A percentile compares a stretch with the other conserved stretches of the same genome.
Conservation (phyloP, 2,329 filamentous ascomycete genomes). For the Penicillium sp. region DNA sequence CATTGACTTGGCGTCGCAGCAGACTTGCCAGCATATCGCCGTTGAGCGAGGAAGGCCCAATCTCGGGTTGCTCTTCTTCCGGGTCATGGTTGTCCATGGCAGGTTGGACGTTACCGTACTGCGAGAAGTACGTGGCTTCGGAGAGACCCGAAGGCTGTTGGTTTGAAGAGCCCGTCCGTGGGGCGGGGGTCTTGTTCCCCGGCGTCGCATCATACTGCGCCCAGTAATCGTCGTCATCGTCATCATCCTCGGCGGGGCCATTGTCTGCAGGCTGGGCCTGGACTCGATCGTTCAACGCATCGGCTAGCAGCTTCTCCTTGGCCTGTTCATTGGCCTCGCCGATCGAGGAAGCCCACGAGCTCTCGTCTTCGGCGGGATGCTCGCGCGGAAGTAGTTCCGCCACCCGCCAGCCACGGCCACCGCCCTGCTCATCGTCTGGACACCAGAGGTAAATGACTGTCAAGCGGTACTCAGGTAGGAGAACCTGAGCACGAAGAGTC, state of each 20-base stretch:
- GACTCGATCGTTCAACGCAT: conserved; percentile 41
- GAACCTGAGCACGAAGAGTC: conserved; percentile 60
- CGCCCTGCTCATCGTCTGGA: conserved; percentile 58
- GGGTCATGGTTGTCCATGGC: conserved; percentile 67
- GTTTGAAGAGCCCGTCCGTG: conserved; percentile 29
- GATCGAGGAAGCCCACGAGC: conserved; percentile 57
- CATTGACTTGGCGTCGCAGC: conserved; percentile 45
- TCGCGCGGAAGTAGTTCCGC: conserved; percentile 62
- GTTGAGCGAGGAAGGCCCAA: conserved; percentile 57
- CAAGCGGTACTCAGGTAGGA: conserved; percentile 59
- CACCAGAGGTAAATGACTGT: conserved; percentile 65
- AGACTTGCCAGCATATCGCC: conserved; percentile 54
- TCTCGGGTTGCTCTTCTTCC: conserved; percentile 54
- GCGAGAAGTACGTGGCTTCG: conserved; percentile 64
- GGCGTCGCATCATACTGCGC: conserved; percentile 64
- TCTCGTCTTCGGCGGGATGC: conserved; percentile 51
- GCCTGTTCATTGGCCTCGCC: conserved; percentile 58
- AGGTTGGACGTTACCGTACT: conserved; percentile 66
- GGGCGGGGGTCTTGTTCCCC: conserved; percentile 43
- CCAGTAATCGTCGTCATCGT: conserved; percentile 68
- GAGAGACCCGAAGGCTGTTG: conserved; percentile 43
- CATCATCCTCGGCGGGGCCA: conserved; percentile 44
- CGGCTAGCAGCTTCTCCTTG: conserved; percentile 41
- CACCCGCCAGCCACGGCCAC: conserved; percentile 60
- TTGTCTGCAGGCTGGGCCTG: conserved; percentile 24